Evolutionary conservation across 768 basidiomycete genomes (phyloP), one percentile per base, ranked within the genome.

Genomic region (Dioszegia crocea): DNA sequence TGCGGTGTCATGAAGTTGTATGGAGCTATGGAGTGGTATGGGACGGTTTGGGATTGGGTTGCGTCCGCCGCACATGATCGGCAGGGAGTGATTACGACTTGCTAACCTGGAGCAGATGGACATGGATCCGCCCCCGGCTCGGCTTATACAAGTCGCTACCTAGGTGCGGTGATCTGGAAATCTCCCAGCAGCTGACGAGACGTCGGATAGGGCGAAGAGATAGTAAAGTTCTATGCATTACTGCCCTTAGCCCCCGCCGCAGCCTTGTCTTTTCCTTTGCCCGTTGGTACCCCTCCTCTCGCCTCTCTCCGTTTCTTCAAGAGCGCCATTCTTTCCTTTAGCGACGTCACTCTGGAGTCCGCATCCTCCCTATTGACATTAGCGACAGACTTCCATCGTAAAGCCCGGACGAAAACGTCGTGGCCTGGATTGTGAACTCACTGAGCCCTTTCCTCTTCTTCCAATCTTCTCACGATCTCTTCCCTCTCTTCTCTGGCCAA

Each of bases 371-470:
- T 73, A 31, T 17, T 27, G 5, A 4, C 12, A 52, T 59, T 47
- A 56, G 52, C 60, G 9, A 24, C 5, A 6, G 17, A 2, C 3
- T 21, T 26, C 17, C 26, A 11, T 17, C 2, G 21, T 9, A 27
- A 11, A 59, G 47, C 17, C 17, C 33, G 4, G 29, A 17, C 23
- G 31, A 14, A 24, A 47, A 38, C 14, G 4, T 5, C 5, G 6
- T 10, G 2, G 29, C 17, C 23, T n/a, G 56, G 26, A 23, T 45
- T 12, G 6, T 19, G 23, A 12, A 70, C 74, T 71, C 46, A 76
- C 74, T 76, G 75, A 33, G 73, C 75, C 43, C 75, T 47, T 41
- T 70, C 63, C 54, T 76, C 73, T 48, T 74, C 75, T 49, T 74
- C 72, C 47, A 76, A 57, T 24, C 75, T 48, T 46, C 59, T 52